Base-by-base conservation (phyloP, 2,329 filamentous ascomycete genomes). In the Apiospora malaysiana region DNA sequence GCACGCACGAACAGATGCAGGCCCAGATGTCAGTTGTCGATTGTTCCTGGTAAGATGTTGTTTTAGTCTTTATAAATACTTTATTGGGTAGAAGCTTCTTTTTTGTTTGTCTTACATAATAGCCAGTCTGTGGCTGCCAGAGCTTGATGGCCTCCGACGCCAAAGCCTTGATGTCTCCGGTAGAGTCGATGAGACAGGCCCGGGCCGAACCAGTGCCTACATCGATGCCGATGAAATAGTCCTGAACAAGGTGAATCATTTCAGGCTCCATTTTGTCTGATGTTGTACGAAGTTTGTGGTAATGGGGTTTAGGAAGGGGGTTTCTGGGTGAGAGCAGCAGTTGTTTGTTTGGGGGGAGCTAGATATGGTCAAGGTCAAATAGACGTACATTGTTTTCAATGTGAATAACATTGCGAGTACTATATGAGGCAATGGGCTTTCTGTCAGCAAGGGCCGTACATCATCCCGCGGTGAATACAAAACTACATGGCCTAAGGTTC, bases 11-110 rank as follows among this genome's bases (percentile, higher is more conserved):
- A 84, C 95, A 97, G 80, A 99, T 97, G 82, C 94, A 95, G 74
- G 91, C 88, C 96, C 96, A 99, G 79, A 99, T 99, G 81, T 99
- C 94, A 68, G 91, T 93, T 0, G 96, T 98, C 21, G 95, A 98
- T 95, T 99, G 96, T 85, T 99, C 96, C 94, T 85, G 71, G 21
- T 72, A 23, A 71, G 42, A 51, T 42, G 65, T 23, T 67, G 27
- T 32, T 37, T 42, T 27, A 72, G 69, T 70, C 70, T 51, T 32
- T 32, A 63, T 12, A 21, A 32, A 9, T 40, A 6, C n/a, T 45
- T 67, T 47, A 32, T 32, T 32, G 32, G 63, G 63, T 49, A 45
- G 67, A 59, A 67, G 32, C 69, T 21, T 67, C 59, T 16, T 27
- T 21, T 27, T 37, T 42, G n/a, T 32, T 32, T 32, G n/a, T 77